Conservation (phyloP, 441 rosid species). For the Rhodomyrtus psidioides region DNA sequence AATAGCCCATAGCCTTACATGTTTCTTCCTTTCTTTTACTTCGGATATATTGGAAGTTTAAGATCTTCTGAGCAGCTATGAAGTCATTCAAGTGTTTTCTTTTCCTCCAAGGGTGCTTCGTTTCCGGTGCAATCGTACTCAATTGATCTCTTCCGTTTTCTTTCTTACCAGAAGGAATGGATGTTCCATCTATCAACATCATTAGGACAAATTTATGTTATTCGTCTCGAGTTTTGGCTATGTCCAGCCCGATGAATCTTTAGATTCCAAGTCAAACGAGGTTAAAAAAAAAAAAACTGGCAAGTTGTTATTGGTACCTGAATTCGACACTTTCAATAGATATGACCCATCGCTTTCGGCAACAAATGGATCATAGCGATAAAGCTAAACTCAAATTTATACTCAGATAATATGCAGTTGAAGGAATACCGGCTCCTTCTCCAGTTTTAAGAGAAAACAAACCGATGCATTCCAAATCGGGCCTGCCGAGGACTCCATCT, state of each 20-base stretch:
- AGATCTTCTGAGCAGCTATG: background rate
- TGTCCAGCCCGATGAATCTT: background rate
- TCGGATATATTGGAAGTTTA: too few species aligned
- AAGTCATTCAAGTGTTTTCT: background rate
- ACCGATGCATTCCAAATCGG: background rate
- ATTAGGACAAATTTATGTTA: too few species aligned
- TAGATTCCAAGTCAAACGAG: background rate
- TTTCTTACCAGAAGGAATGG: background rate
- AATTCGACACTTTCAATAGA: background rate
- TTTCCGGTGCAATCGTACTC: background rate
- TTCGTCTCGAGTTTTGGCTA: background rate
- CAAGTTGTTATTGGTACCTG: background rate
- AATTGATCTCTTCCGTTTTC: background rate
- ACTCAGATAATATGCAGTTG: background rate
- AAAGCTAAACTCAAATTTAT: background rate
- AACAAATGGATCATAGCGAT: background rate
- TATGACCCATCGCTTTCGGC: background rate
- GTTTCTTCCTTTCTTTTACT: background rate
- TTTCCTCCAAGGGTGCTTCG: background rate
- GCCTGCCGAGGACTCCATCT: background rate
- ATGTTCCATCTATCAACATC: background rate
- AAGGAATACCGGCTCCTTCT: background rate
- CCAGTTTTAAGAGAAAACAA: background rate
- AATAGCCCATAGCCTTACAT: background rate
- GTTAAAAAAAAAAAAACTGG: too few species aligned